Conservation (phyloP, 139 green algal genomes). For the Chlorella sp. region DNA sequence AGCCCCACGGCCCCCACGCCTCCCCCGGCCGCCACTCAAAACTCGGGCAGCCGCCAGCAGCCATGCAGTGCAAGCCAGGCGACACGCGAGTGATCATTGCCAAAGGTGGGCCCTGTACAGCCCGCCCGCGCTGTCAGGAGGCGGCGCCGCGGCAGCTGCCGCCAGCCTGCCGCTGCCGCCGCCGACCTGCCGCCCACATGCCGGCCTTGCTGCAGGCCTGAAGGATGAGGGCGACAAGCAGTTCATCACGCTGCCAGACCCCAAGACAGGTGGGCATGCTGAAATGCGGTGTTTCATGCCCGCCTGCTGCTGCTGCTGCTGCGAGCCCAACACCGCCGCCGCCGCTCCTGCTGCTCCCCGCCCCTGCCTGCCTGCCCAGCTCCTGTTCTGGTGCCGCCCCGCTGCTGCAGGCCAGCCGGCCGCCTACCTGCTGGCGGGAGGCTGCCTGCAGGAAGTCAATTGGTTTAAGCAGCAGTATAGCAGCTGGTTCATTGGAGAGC, state of each 20-base stretch:
- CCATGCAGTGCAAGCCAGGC: slow-evolving; percentile 1
- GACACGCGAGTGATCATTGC: not conserved
- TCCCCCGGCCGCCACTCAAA: too few species aligned
- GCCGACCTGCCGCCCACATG: too few species aligned
- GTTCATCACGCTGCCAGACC: slow-evolving; percentile 29
- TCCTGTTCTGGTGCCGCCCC: not conserved
- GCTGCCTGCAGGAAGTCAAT: slow-evolving; percentile 51
- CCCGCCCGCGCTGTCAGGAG: not conserved
- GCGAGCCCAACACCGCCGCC: too few species aligned
- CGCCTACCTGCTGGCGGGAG: slow-evolving; percentile 38
- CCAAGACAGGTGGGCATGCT: not conserved
- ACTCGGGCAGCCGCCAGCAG: not conserved
- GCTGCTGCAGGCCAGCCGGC: slow-evolving; percentile 35
- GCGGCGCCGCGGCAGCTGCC: not conserved
- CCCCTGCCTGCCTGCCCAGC: not conserved
- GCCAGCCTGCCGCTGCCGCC: not conserved
- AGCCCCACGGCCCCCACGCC: too few species aligned
- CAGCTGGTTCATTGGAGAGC: slow-evolving; percentile 56
- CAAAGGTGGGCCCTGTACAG: not conserved
- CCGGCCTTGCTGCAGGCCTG: not conserved
- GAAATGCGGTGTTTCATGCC: not conserved
- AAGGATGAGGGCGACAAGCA: not conserved
- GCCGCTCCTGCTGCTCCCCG: not conserved
- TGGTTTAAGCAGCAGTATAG: slow-evolving; percentile 37
- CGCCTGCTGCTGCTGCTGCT: too few species aligned